Conservation (phyloP, 257 asterid species). For the Gentiana dahurica region DNA sequence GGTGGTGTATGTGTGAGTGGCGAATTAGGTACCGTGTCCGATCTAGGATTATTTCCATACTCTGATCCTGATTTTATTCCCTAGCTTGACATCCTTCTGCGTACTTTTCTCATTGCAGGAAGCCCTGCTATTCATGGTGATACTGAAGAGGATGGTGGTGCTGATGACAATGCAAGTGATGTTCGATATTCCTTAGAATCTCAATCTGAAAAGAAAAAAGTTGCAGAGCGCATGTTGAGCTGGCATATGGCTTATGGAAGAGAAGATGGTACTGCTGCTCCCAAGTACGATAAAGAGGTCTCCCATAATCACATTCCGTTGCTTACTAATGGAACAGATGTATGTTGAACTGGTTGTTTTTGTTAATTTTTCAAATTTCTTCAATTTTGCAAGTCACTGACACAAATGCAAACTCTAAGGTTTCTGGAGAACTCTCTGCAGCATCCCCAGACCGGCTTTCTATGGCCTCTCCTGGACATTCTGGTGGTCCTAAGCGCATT, state of each 20-base stretch:
- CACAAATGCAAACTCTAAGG: conserved; percentile 19
- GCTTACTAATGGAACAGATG: conserved; percentile 97
- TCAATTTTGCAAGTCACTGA: conserved; percentile 8
- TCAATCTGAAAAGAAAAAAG: conserved; percentile 66
- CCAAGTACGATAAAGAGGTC: conserved; percentile 87
- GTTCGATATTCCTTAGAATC: conserved; percentile 39
- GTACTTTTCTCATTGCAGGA: conserved; percentile 30
- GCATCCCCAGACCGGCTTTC: conserved; percentile 98
- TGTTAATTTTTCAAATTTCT: conserved; percentile 5
- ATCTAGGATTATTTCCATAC: not conserved
- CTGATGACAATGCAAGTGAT: conserved; percentile 47
- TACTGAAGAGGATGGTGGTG: conserved; percentile 54
- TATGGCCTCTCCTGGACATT: conserved; percentile 92
- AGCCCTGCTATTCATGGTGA: conserved; percentile 87
- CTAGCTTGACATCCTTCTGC: not conserved
- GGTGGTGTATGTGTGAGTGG: not conserved
- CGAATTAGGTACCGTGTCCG: not conserved
- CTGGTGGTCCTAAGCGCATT: conserved; percentile 60
- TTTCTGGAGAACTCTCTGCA: conserved; percentile 94
- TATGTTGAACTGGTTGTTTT: conserved; percentile 25
- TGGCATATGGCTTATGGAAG: conserved; percentile 83
- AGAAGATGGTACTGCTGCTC: conserved; percentile 57
- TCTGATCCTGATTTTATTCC: not conserved
- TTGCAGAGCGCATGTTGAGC: conserved; percentile 88
- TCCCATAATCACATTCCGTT: conserved; percentile 84